Conservation (phyloP, 192 early-diverging fungal species). For the Jimgerdemannia flammicorona region DNA sequence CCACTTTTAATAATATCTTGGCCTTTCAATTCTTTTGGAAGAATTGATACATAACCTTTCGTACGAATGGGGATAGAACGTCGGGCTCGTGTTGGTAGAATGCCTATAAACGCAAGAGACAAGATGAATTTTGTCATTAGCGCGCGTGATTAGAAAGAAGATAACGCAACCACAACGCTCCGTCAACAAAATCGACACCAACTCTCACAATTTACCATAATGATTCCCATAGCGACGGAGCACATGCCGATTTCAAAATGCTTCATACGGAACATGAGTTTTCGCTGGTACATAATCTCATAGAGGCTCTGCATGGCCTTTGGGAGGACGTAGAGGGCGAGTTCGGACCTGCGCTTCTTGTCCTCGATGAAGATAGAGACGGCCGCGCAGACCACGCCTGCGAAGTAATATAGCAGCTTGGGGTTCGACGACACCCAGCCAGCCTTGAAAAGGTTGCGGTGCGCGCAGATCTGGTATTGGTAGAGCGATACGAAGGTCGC, state of each 20-base stretch:
- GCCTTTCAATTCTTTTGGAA: conserved; percentile 33
- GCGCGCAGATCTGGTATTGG: conserved; percentile 63
- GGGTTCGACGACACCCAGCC: conserved; percentile 38
- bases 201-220: conserved; percentile 53
- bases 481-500: conserved; percentile 61
- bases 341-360: conserved; percentile 58
- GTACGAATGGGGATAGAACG: conserved; percentile 48
- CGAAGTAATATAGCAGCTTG: conserved; percentile 61
- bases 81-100: conserved; percentile 60
- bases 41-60: conserved; percentile 37
- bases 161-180: not conserved
- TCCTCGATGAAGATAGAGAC: conserved; percentile 68
- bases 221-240: conserved; percentile 60
- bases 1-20: not conserved
- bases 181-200: not conserved
- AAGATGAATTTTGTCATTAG: not conserved
- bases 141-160: not conserved
- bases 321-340: conserved; percentile 77
- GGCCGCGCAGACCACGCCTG: conserved; percentile 53
- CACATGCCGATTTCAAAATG: conserved; percentile 62
- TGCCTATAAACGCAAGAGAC: conserved; percentile 26
- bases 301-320: conserved; percentile 68
- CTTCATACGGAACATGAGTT: conserved; percentile 51
- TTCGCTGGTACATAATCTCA: conserved; percentile 58
- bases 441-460: conserved; percentile 51